A percentile compares a stretch with the other conserved stretches of the same genome.
Evolutionary conservation across 495 filamentous ascomycete genomes (phyloP).

Genomic region (Massariosphaeria phaeospora): DNA sequence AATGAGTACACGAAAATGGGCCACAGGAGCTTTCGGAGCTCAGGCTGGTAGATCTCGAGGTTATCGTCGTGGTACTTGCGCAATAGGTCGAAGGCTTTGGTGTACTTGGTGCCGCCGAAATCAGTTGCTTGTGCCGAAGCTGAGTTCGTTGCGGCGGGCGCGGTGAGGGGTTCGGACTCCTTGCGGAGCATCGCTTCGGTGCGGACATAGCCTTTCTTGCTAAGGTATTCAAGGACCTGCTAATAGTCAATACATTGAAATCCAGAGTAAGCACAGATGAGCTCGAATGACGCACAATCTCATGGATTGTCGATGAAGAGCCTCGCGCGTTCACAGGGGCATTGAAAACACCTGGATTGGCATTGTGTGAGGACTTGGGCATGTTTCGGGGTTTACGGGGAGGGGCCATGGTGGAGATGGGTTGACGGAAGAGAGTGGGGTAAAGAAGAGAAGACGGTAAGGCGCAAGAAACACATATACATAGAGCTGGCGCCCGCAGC

Average conservation of each 20-base stretch:
- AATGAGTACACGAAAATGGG: constrained; percentile 92
- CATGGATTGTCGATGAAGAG: no score
- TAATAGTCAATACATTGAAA: neutral
- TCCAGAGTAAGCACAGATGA: no score
- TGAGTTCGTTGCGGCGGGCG: constrained; percentile 69
- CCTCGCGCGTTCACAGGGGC: no score
- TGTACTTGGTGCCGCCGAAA: constrained; percentile 67
- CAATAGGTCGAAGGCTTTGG: constrained; percentile 65
- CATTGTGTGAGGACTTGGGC: no score
- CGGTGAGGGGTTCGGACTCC: constrained; percentile 71
- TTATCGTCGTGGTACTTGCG: constrained; percentile 81
- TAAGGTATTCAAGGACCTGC: constrained; percentile 91
- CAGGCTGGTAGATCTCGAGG: constrained; percentile 94
- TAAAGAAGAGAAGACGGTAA: no score
- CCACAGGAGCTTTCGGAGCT: constrained; percentile 80
- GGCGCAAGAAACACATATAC: no score
- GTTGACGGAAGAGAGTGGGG: no score
- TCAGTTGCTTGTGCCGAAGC: constrained; percentile 52
- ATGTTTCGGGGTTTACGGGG: no score
- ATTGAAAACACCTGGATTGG: no score
- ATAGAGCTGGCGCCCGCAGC: no score
- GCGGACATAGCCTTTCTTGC: constrained; percentile 89
- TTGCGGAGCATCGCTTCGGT: constrained; percentile 90
- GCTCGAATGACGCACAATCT: no score
- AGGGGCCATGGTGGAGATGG: no score